These are phyloP conservation scores for Gynandropsis gynandra DNA, from an alignment of 345 rosid genomes.

Conservation along the genomic window DNA sequence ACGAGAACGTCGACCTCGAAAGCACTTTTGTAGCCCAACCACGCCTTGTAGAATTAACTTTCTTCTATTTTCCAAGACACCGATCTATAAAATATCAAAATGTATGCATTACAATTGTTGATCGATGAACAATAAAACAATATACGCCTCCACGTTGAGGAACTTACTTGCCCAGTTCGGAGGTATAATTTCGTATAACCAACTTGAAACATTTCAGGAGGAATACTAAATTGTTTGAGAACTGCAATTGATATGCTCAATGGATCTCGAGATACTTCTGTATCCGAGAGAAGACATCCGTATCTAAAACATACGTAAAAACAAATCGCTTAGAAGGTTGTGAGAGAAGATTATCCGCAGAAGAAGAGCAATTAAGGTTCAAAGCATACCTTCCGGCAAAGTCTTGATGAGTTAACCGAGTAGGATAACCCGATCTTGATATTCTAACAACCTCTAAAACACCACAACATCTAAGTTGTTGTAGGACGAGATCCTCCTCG, in stretches of 20 bases:
- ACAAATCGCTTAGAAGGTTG: neutral
- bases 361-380: neutral
- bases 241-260: conserved; percentile 73
- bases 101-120: no score
- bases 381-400: conserved; percentile 60
- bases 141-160: no score
- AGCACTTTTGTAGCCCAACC: conserved; percentile 58
- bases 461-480: conserved; percentile 86
- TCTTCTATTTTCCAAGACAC: conserved; percentile 66
- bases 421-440: conserved; percentile 83
- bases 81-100: conserved; percentile 38
- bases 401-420: conserved; percentile 75
- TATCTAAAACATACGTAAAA: conserved; percentile 41
- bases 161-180: conserved; percentile 73
- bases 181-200: conserved; percentile 82
- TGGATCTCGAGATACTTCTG: conserved; percentile 53
- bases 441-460: conserved; percentile 80
- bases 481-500: conserved; percentile 68
- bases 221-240: conserved; percentile 62
- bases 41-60: conserved; percentile 53
- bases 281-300: conserved; percentile 58
- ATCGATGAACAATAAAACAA: no score
- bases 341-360: no score
- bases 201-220: conserved; percentile 87
- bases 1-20: conserved; percentile 61